Evolutionary conservation across 805 yeast genomes (phyloP).

Genomic region (Candida cerambycidarum): DNA sequence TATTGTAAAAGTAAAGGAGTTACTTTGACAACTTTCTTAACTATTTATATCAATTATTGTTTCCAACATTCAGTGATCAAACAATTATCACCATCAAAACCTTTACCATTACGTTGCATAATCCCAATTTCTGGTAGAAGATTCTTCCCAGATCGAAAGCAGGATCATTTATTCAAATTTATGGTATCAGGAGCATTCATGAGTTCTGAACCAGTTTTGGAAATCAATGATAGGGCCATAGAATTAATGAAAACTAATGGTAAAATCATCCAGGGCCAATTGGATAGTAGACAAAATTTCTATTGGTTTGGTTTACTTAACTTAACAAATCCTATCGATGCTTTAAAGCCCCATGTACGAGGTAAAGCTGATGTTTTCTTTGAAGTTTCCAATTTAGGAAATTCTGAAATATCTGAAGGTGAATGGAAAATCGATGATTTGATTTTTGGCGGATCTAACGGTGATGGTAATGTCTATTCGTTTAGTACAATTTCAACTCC

Average conservation of each 20-base stretch:
- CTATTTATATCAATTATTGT: conserved; percentile 10
- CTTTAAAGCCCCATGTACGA: conserved; percentile 3
- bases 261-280: neutral
- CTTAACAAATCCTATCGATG: neutral
- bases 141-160: conserved; percentile 9
- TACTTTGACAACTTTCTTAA: conserved; percentile 13
- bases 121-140: conserved; percentile 13
- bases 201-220: neutral
- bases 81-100: neutral
- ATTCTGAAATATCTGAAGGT: neutral
- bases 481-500: conserved; percentile 5
- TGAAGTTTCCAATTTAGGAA: conserved; percentile 15
- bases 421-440: conserved; percentile 13
- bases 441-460: conserved; percentile 10
- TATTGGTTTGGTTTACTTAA: conserved; percentile 4
- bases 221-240: neutral
- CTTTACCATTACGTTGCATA: neutral
- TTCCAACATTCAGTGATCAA: conserved; percentile 10
- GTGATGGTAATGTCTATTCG: conserved; percentile 5
- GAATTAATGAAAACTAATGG: conserved; percentile 4
- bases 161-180: conserved; percentile 3
- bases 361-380: conserved; percentile 4
- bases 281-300: conserved; percentile 2
- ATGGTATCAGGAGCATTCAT: neutral
- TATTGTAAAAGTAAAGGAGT: conserved; percentile 5